Conservation (phyloP, 306 rosid species). For the Arachis stenosperma region DNA sequence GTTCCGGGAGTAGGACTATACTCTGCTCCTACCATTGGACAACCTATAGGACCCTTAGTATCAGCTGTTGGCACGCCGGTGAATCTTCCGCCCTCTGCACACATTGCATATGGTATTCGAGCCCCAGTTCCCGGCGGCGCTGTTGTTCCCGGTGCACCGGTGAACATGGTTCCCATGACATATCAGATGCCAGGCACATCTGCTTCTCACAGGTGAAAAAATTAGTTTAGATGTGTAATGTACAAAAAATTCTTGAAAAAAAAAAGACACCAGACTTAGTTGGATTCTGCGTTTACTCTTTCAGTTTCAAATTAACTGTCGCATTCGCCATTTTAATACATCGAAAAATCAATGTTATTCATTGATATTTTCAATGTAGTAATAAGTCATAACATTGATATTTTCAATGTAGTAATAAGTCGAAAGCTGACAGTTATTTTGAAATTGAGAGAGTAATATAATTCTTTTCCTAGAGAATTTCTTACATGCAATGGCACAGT, state of each 20-base stretch:
- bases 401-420: no score
- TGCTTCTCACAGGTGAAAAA: constrained; percentile 79
- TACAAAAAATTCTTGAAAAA: constrained; percentile 38
- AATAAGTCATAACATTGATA: no score
- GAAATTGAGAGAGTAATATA: background rate
- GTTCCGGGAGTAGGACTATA: constrained; percentile 68
- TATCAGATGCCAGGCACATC: constrained; percentile 77
- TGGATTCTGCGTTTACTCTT: constrained; percentile 48
- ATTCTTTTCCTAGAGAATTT: constrained; percentile 50
- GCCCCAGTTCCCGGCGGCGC: constrained; percentile 71
- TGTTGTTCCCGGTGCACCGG: constrained; percentile 77
- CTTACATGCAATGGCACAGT: constrained; percentile 44
- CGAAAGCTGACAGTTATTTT: no score
- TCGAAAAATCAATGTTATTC: no score
- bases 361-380: no score
- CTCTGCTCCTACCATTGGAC: constrained; percentile 80
- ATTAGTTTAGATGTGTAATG: constrained; percentile 44
- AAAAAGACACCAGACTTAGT: constrained; percentile 42
- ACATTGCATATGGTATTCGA: constrained; percentile 79
- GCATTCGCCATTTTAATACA: no score
- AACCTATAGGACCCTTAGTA: constrained; percentile 85
- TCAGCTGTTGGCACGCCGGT: constrained; percentile 93
- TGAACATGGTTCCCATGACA: constrained; percentile 73
- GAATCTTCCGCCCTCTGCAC: constrained; percentile 64
- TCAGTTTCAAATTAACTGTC: no score